These are phyloP conservation scores for Amylostereum areolatum DNA, from an alignment of 1,284 basidiomycete genomes.

Conservation along the genomic window DNA sequence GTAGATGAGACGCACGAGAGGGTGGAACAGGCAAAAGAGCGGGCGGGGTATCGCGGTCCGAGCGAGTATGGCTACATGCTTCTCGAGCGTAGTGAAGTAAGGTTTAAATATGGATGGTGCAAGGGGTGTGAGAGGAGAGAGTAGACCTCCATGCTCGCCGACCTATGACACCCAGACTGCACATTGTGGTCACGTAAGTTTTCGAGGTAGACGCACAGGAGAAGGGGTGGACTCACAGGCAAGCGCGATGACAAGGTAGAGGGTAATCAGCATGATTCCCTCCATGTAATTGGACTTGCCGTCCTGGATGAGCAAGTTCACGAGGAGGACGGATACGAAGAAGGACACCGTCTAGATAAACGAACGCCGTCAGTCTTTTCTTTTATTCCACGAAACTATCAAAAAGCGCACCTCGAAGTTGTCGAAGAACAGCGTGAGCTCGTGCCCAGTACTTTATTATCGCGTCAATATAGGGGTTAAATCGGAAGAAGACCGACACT, in stretches of 20 bases:
- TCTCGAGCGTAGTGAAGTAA: neutral
- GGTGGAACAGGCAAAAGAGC: too few species aligned
- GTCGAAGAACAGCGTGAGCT: constrained; percentile 80
- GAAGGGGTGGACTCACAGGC: constrained; percentile 32
- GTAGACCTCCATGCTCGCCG: neutral
- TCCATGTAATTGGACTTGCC: constrained; percentile 88
- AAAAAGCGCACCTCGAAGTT: constrained; percentile 58
- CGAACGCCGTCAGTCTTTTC: too few species aligned
- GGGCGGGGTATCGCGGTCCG: too few species aligned
- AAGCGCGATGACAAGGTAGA: constrained; percentile 61
- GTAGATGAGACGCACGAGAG: too few species aligned
- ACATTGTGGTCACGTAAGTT: constrained; percentile 21
- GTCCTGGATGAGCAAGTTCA: constrained; percentile 77
- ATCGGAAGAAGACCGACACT: constrained; percentile 19
- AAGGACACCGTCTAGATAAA: constrained; percentile 67
- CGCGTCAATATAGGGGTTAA: constrained; percentile 6
- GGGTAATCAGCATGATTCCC: constrained; percentile 66
- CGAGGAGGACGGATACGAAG: constrained; percentile 81
- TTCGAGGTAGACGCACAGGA: neutral
- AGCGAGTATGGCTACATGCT: neutral
- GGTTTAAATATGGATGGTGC: too few species aligned
- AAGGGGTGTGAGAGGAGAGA: constrained; percentile 4
- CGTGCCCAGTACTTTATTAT: constrained; percentile 33
- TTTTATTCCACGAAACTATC: neutral
- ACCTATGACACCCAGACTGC: constrained; percentile 27